phyloP scores from a whole-genome alignment of 1,284 basidiomycete genomes.

The Grifola frondosa region DNA sequence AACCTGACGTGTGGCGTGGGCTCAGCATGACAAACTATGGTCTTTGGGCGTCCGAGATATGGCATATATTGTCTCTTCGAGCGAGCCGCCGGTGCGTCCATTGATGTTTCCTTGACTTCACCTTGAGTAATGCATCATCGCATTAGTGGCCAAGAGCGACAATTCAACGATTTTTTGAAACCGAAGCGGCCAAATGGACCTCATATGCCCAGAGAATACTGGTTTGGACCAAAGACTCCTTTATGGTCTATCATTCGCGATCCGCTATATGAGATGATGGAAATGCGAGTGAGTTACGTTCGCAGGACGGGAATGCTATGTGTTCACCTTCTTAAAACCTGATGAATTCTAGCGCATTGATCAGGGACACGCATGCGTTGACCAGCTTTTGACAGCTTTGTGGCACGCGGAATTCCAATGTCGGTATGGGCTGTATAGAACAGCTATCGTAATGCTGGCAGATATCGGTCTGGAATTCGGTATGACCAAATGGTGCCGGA shows the following conservation, averaged over 20 bases:
- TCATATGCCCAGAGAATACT: conserved; percentile 55
- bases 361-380: conserved; percentile 60
- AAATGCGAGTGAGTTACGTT: conserved; percentile 51
- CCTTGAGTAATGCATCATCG: not conserved
- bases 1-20: conserved; percentile 68
- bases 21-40: conserved; percentile 62
- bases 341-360: conserved; percentile 38
- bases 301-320: too few species aligned
- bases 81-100: conserved; percentile 60
- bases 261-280: conserved; percentile 60
- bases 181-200: conserved; percentile 54
- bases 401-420: conserved; percentile 81
- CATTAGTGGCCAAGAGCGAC: conserved; percentile 58
- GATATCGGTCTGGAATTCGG: conserved; percentile 75
- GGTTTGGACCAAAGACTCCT: conserved; percentile 33
- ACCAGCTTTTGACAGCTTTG: conserved; percentile 64
- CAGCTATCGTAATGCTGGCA: conserved; percentile 66
- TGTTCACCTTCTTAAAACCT: not conserved
- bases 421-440: conserved; percentile 63
- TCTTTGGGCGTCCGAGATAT: conserved; percentile 70
- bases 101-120: not conserved
- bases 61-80: conserved; percentile 69
- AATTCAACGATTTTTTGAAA: conserved; percentile 63
- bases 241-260: conserved; percentile 54
- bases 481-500: conserved; percentile 62